Evolutionary conservation across 163 green algal species (phyloP).

Genomic region (Dunaliella salina): DNA sequence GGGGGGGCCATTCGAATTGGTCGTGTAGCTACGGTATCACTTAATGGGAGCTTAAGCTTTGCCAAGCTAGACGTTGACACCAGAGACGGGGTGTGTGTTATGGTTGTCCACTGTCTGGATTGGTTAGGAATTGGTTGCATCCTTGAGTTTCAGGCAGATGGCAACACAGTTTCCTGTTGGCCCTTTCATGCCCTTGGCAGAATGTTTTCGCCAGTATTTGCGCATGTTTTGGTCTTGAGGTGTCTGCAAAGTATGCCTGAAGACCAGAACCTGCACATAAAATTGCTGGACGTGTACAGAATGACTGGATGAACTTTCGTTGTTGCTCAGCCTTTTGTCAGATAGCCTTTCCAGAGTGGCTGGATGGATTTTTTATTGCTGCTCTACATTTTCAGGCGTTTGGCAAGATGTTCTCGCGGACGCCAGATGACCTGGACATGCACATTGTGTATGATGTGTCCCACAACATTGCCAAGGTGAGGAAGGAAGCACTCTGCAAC

Average conservation of each 20-base stretch:
- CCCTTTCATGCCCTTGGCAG: conserved; percentile 69
- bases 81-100: too few relatives aligned
- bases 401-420: conserved; percentile 74
- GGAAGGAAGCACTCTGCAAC: background rate
- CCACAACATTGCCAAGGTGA: conserved; percentile 90
- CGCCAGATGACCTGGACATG: conserved; percentile 86
- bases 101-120: too few relatives aligned
- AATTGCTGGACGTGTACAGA: conserved; percentile 11
- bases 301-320: too few relatives aligned
- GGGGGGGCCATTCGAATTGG: too few relatives aligned
- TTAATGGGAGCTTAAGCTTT: too few relatives aligned
- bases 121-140: too few relatives aligned
- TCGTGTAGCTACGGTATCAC: too few relatives aligned
- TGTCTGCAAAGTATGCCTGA: conserved; percentile 69
- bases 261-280: conserved; percentile 86
- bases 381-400: conserved; percentile 51
- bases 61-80: too few relatives aligned
- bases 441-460: conserved; percentile 85
- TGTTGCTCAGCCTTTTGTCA: too few relatives aligned
- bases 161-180: background rate
- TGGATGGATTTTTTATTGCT: background rate
- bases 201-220: conserved; percentile 72
- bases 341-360: too few relatives aligned
- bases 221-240: too few relatives aligned
- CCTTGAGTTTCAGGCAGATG: too few relatives aligned